Conservation (phyloP, 2,329 filamentous ascomycete genomes). For the Penicillium thymicola region DNA sequence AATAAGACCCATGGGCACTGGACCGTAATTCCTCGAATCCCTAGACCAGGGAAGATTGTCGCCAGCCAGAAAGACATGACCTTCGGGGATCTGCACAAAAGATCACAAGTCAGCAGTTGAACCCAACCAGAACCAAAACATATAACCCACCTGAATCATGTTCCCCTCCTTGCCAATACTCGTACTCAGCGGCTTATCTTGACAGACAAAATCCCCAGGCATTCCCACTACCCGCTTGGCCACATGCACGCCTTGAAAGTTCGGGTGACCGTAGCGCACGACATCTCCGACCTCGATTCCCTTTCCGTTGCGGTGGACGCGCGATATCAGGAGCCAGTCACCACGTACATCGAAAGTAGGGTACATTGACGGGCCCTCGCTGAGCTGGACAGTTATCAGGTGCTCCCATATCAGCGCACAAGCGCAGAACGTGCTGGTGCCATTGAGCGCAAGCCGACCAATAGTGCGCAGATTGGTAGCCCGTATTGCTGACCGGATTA, state of each 20-base stretch:
- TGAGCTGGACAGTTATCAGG: conserved; percentile 57
- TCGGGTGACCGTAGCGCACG: conserved; percentile 73
- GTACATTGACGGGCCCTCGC: conserved; percentile 79
- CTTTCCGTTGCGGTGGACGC: conserved; percentile 66
- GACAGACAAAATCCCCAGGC: conserved; percentile 58
- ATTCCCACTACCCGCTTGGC: conserved; percentile 78
- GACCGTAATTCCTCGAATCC: conserved; percentile 84
- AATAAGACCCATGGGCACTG: conserved; percentile 79
- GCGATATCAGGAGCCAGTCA: conserved; percentile 67
- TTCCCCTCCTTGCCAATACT: conserved; percentile 32
- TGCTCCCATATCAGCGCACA: conserved; percentile 51
- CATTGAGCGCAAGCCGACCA: conserved; percentile 31
- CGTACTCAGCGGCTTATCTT: conserved; percentile 38
- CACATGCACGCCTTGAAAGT: conserved; percentile 57
- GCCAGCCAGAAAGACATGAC: conserved; percentile 87
- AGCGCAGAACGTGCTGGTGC: conserved; percentile 36
- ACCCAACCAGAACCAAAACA: neutral
- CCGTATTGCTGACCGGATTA: conserved; percentile 29
- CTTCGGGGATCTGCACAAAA: conserved; percentile 68
- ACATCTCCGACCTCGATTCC: conserved; percentile 74
- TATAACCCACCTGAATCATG: conserved; percentile 51
- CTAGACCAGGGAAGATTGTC: conserved; percentile 82
- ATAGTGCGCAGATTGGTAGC: conserved; percentile 21
- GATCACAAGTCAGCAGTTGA: conserved; percentile 1
- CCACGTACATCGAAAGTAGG: conserved; percentile 70